Conservation (phyloP, 768 basidiomycete genomes). For the Phaeolepiota aurea region DNA sequence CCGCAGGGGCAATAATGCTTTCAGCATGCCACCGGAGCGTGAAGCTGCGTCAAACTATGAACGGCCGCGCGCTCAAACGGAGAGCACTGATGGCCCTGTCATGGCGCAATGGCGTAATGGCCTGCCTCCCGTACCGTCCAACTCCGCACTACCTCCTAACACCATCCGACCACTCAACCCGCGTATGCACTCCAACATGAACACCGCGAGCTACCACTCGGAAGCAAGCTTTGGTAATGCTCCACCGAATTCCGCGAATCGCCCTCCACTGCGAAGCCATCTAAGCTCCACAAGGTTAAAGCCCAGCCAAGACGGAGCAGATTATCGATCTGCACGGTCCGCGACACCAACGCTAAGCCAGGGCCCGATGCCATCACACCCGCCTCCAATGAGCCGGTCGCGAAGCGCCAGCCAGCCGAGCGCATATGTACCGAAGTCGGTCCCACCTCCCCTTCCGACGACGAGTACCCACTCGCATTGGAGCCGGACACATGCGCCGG, state of each 20-base stretch:
- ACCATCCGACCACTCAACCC: slow-evolving; percentile 32
- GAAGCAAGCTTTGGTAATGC: slow-evolving; percentile 33
- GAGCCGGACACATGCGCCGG: slow-evolving; percentile 34
- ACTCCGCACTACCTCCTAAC: slow-evolving; percentile 16
- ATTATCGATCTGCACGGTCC: slow-evolving; percentile 22
- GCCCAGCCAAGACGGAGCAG: slow-evolving; percentile 40
- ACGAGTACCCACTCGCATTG: slow-evolving; percentile 26
- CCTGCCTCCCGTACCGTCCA: slow-evolving; percentile 24
- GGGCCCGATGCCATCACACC: slow-evolving; percentile 14
- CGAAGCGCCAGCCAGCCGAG: slow-evolving; percentile 77
- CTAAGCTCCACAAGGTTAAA: slow-evolving; percentile 60
- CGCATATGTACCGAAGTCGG: slow-evolving; percentile 51
- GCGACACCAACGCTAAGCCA: slow-evolving; percentile 21
- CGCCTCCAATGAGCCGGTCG: slow-evolving; percentile 42
- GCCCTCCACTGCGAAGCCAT: slow-evolving; percentile 55
- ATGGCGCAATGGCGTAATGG: slow-evolving; percentile 60
- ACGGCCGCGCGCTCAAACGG: slow-evolving; percentile 60
- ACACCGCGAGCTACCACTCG: slow-evolving; percentile 32
- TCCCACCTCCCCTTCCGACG: slow-evolving; percentile 45
- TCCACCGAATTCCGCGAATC: slow-evolving; percentile 20
- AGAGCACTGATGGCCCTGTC: slow-evolving; percentile 54
- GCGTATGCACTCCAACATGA: slow-evolving; percentile 39
- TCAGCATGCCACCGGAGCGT: slow-evolving; percentile 51
- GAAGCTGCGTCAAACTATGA: slow-evolving; percentile 39
- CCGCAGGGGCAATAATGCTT: slow-evolving; percentile 45